Base-by-base conservation (phyloP, 2,329 filamentous ascomycete species). In the Shiraia bambusicola region DNA sequence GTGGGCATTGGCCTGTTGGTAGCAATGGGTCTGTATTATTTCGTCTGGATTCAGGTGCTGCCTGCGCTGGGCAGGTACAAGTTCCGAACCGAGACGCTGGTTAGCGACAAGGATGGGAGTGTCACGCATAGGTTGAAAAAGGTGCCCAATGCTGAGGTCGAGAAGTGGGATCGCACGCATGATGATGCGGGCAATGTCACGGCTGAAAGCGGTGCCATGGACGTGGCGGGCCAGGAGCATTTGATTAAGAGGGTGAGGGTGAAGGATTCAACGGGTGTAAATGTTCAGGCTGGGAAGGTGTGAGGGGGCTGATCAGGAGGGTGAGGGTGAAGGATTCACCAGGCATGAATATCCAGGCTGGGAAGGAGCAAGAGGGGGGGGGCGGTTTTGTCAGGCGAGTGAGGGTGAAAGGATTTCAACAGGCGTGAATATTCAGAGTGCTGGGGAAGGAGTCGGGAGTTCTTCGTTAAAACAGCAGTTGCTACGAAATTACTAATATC, bases 1-100 rank as follows among this genome's bases (percentile, higher is more conserved):
- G 77, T 81, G 0, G 83, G 84, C 0, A 76, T 88, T 42, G 82
- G 45, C 2, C 40, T 65, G 12, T 40, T 64, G 7, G 29, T 51
- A 1, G 49, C 35, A 3, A 55, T 54, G 42, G 54, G 31, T 6
- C 1, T 49, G 6, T 65, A 65, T 37, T 65, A 64, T 34, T 52
- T 38, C 13, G 10, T 58, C 1, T 67, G 63, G 63, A 56, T 65
- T 7, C 52, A 57, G 24, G 12, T 56, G 3, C 32, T 66, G 15
- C 61, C 63, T 0, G 50, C 47, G 25, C 37, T 54, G 16, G 45
- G 51, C 3, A 47, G 57, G 0, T 62, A 63, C 27, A 38, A 34
- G 7, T 59, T 65, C 32, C 51, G 61, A 19, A 52, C 60, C 1
- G 52, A 62, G 45, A 61, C 59, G 7, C 16, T 65, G 12, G 45